Conservation (phyloP, 495 filamentous ascomycete species). For the Tuber calosporum region DNA sequence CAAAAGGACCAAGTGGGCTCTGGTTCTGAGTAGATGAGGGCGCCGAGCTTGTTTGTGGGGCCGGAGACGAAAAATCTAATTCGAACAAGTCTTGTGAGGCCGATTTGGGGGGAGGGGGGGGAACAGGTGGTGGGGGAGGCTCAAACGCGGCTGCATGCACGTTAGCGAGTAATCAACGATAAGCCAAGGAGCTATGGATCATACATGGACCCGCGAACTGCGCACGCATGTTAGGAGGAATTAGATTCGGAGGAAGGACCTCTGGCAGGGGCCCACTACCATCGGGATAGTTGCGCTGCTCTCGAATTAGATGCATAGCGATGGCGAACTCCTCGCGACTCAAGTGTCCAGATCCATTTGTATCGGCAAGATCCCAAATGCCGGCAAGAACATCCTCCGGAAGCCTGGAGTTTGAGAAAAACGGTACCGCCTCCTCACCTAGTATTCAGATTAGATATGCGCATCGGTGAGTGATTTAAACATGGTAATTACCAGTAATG, state of each 20-base stretch:
- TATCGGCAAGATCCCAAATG: constrained; percentile 96
- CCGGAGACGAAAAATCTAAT: constrained; percentile 54
- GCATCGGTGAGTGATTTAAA: not conserved
- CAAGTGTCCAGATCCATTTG: constrained; percentile 78
- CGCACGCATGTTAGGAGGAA: constrained; percentile 81
- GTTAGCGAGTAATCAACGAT: constrained; percentile 13
- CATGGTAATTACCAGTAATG: constrained; percentile 56
- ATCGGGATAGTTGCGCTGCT: constrained; percentile 68
- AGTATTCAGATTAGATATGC: constrained; percentile 1
- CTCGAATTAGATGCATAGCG: constrained; percentile 91
- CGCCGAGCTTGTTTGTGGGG: constrained; percentile 48
- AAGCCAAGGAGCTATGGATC: constrained; percentile 3
- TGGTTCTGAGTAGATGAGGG: constrained; percentile 52
- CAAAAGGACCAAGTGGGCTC: constrained; percentile 52
- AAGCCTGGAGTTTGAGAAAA: constrained; percentile 85
- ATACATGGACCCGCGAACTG: constrained; percentile 31
- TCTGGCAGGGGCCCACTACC: constrained; percentile 56
- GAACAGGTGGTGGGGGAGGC: constrained; percentile 46
- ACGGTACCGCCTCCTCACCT: constrained; percentile 83
- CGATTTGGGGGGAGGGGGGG: constrained; percentile 55
- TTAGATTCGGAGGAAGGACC: constrained; percentile 66
- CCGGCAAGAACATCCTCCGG: constrained; percentile 86
- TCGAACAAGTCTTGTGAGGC: constrained; percentile 89
- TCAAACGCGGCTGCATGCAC: constrained; percentile 48
- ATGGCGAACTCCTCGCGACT: constrained; percentile 89